These are phyloP conservation scores for Volvox carteri DNA, from an alignment of 163 green algal species.

Conservation along the genomic window DNA sequence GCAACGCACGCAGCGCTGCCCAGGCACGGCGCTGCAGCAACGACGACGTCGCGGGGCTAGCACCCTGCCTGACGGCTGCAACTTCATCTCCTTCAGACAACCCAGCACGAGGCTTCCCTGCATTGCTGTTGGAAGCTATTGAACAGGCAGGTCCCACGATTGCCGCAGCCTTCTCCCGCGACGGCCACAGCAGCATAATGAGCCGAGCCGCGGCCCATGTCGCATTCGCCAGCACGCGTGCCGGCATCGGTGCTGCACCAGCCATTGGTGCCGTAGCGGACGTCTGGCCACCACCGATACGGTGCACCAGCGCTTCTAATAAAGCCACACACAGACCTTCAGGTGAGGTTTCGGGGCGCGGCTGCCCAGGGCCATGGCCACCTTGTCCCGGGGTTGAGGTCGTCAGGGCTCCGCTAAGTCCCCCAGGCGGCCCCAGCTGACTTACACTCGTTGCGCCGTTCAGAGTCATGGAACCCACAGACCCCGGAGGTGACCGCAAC, in stretches of 20 bases:
- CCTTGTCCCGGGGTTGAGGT: not conserved
- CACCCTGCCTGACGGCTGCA: too few species aligned
- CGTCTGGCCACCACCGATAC: not conserved
- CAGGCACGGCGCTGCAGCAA: not conserved
- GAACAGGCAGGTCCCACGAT: too few species aligned
- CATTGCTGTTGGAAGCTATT: too few species aligned
- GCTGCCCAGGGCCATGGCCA: not conserved
- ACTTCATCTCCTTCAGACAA: too few species aligned
- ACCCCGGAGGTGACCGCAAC: not conserved
- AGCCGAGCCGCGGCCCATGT: not conserved
- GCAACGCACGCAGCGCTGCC: not conserved
- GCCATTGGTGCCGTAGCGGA: too few species aligned
- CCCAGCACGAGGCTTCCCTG: too few species aligned
- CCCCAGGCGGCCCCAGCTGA: not conserved
- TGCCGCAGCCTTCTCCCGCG: too few species aligned
- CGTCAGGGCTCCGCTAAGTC: too few species aligned
- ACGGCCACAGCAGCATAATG: conserved; percentile 2
- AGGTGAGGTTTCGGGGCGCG: not conserved
- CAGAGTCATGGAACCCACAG: too few species aligned
- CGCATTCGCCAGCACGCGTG: conserved; percentile 40
- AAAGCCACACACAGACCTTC: conserved; percentile 10
- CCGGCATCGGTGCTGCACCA: not conserved
- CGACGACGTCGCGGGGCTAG: too few species aligned
- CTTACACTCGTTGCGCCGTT: not conserved
- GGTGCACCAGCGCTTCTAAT: conserved; percentile 1